phyloP scores from a whole-genome alignment of 768 basidiomycete genomes.

The Leucocoprinus sp. region DNA sequence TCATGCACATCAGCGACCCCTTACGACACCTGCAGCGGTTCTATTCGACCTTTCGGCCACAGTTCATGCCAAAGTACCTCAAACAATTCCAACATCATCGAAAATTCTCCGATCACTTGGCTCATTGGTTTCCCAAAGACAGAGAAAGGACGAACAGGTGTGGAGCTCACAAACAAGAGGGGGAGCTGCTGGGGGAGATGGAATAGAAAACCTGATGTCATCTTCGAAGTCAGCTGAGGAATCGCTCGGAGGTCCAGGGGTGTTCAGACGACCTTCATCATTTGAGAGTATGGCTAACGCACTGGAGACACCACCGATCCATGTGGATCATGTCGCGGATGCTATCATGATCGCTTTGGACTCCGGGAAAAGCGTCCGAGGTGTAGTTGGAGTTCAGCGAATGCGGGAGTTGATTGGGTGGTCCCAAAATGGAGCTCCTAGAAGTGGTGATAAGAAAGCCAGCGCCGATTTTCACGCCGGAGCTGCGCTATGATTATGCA shows the following conservation, averaged over 20 bases:
- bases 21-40: constrained; percentile 79
- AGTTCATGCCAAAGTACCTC: constrained; percentile 54
- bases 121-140: constrained; percentile 16
- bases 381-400: constrained; percentile 57
- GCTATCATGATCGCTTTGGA: constrained; percentile 65
- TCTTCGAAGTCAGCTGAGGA: not conserved
- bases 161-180: not conserved
- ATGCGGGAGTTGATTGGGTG: constrained; percentile 79
- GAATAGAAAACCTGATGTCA: not conserved
- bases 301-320: constrained; percentile 81
- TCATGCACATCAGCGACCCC: constrained; percentile 88
- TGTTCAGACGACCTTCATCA: constrained; percentile 25
- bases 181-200: not conserved
- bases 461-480: not conserved
- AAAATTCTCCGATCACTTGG: constrained; percentile 48
- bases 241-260: constrained; percentile 22
- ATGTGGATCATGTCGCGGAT: constrained; percentile 91
- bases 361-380: constrained; percentile 39
- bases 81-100: constrained; percentile 56
- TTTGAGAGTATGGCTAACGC: constrained; percentile 69
- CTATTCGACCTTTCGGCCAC: constrained; percentile 74
- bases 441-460: constrained; percentile 5
- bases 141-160: not conserved
- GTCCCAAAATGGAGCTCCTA: constrained; percentile 20
- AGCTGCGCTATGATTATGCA: not conserved